These are phyloP conservation scores for Pharus latifolius DNA, from an alignment of 176 grass and related monocot genomes.

Conservation along the genomic window DNA sequence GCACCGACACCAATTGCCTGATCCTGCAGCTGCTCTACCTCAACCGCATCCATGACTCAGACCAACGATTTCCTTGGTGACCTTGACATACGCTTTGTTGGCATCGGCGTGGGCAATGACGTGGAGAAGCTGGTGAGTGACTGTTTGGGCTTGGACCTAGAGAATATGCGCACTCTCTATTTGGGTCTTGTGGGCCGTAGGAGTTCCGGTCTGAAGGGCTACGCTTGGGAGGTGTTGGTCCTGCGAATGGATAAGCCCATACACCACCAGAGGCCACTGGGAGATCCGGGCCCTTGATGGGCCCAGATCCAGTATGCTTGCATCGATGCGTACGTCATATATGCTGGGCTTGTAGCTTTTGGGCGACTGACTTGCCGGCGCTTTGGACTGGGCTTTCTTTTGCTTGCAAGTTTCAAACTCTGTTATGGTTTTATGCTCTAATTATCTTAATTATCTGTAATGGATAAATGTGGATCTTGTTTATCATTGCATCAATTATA, in stretches of 20 bases:
- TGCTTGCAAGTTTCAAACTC: too few relatives aligned
- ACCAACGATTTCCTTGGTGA: conserved; percentile 33
- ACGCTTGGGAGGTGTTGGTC: conserved; percentile 32
- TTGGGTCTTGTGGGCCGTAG: background rate
- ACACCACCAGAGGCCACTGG: conserved; percentile 40
- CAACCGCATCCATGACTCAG: conserved; percentile 20
- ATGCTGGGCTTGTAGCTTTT: conserved; percentile 31
- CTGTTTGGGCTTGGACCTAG: conserved; percentile 33
- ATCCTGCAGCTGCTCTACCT: conserved; percentile 39
- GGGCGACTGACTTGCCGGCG: background rate
- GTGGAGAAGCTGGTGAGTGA: conserved; percentile 14
- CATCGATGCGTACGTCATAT: conserved; percentile 51
- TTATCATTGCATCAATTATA: too few relatives aligned
- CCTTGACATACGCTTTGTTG: conserved; percentile 13
- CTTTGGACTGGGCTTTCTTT: background rate
- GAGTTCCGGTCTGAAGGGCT: conserved; percentile 33
- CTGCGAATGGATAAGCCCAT: conserved; percentile 37
- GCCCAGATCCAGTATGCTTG: conserved; percentile 41
- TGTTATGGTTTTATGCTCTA: too few relatives aligned
- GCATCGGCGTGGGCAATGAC: conserved; percentile 41
- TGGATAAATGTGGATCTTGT: too few relatives aligned
- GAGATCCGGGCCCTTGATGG: conserved; percentile 10
- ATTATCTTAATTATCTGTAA: too few relatives aligned
- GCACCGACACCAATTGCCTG: conserved; percentile 40
- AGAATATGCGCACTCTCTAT: conserved; percentile 3